Evolutionary conservation across 2,329 filamentous ascomycete genomes (phyloP).

Genomic region (Hypoxylon sp.): DNA sequence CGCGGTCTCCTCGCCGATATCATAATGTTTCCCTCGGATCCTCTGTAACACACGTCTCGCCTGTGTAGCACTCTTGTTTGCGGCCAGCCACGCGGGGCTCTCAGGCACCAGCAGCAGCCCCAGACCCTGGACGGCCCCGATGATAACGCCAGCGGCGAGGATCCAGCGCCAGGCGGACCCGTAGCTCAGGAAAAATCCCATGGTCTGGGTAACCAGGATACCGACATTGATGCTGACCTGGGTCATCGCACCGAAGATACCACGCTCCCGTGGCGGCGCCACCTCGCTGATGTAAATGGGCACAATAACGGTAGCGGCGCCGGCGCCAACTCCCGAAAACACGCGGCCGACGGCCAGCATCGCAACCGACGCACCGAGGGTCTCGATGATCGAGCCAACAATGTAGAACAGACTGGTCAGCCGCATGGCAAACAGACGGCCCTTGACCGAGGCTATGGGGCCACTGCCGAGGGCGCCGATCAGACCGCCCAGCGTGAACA

Average conservation of each 20-base stretch:
- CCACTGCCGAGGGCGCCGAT: constrained; percentile 84
- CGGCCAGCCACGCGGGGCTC: constrained; percentile 88
- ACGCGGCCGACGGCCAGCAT: constrained; percentile 80
- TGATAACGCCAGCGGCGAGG: constrained; percentile 75
- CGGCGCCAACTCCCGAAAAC: constrained; percentile 84
- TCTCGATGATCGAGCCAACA: constrained; percentile 80
- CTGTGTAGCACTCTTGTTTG: constrained; percentile 66
- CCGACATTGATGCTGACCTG: constrained; percentile 95
- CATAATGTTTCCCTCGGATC: constrained; percentile 75
- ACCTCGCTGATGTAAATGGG: constrained; percentile 96
- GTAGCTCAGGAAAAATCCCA: constrained; percentile 89
- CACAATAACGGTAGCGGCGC: constrained; percentile 90
- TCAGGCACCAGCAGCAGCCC: constrained; percentile 85
- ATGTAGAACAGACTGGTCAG: constrained; percentile 81
- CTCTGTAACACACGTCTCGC: constrained; percentile 78
- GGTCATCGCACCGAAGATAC: constrained; percentile 86
- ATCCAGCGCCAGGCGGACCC: constrained; percentile 86
- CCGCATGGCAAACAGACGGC: constrained; percentile 81
- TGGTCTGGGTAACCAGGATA: constrained; percentile 82
- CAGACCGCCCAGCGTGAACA: constrained; percentile 91
- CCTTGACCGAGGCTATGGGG: constrained; percentile 80
- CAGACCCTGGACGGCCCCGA: constrained; percentile 74
- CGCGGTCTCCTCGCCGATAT: constrained; percentile 79
- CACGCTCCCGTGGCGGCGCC: constrained; percentile 77
- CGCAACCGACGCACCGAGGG: constrained; percentile 74